Evolutionary conservation across 1,139 yeast species (phyloP), one percentile per base, ranked within the genome.

Genomic region (Lodderomyces pseudojiufengensis): DNA sequence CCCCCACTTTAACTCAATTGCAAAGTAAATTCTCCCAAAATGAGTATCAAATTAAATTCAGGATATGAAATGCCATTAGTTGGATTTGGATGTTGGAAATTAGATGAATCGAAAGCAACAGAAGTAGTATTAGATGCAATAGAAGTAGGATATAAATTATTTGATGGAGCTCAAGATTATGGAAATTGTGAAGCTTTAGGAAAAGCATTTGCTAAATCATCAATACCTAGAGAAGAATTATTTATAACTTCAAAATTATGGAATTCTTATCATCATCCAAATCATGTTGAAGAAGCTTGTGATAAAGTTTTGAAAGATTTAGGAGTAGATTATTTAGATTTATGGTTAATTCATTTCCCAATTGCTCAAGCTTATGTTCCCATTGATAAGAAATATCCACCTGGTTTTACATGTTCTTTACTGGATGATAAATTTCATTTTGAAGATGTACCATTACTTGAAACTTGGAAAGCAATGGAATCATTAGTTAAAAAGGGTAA

Each of bases 381-480:
- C 37, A 63, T 80, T 48, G 86, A 80, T 42, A 84, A 73, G 46
- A 73, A 77, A 47, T 87, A 86, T 63, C 96, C 87, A 24, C 80
- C 92, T 30, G 81, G 78, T 11, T 75, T 81, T 57, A 79, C 79
- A 65, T 72, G 80, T 50, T 87, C 87, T 40, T 18, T 18, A 18
- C 70, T 67, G 36, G 80, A 76, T 45, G 63, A 66, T 44, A 70
- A 72, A 24, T 67, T 80, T 55, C 67, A 65, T 45, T 78, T 76
- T 51, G 92, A 79, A 54, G 66, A 80, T 39, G 84, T 84, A 31
- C 86, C 95, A 43, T 55, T 85, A 43, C 54, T 76, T 39, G 88
- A 80, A 48, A 87, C 96, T 33, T 87, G 92, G 84, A 75, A 68
- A 46, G 95, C 90, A 8, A 51, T 83, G 63, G 95, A 86, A 63